Conservation (phyloP, 306 rosid species). For the Castanospermum australe region DNA sequence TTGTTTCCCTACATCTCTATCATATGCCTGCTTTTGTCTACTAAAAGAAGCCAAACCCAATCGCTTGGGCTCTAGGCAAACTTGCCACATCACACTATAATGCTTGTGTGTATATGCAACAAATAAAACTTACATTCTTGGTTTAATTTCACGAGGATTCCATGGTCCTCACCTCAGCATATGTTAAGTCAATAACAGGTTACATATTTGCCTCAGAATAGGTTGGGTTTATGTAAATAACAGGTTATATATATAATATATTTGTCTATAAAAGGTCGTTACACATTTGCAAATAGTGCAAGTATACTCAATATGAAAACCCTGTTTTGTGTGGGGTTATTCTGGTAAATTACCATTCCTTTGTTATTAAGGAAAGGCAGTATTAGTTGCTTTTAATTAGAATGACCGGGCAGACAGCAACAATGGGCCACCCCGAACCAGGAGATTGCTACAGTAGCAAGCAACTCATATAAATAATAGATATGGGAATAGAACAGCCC, state of each 20-base stretch:
- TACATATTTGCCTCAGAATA: neutral
- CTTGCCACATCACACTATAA: slow-evolving; percentile 47
- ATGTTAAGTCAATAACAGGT: neutral
- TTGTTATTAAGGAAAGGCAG: slow-evolving; percentile 65
- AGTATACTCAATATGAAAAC: neutral
- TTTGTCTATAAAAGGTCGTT: neutral
- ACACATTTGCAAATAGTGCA: neutral
- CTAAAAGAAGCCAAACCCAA: slow-evolving; percentile 40
- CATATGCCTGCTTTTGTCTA: slow-evolving; percentile 56
- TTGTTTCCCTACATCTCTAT: slow-evolving; percentile 49
- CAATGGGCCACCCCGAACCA: slow-evolving; percentile 38
- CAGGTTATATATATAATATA: neutral
- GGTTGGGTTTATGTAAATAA: neutral
- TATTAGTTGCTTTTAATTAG: slow-evolving; percentile 32
- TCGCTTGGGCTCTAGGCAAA: slow-evolving; percentile 35
- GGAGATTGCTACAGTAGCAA: slow-evolving; percentile 45
- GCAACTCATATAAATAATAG: slow-evolving; percentile 58
- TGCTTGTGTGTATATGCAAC: slow-evolving; percentile 20
- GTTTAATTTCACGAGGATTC: neutral
- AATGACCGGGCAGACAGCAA: slow-evolving; percentile 37
- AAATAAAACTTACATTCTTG: slow-evolving; percentile 19
- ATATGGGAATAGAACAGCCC: slow-evolving; percentile 59
- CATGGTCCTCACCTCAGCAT: neutral
- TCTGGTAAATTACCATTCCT: slow-evolving; percentile 54
- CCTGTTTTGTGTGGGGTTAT: slow-evolving; percentile 24